phyloP scores from a whole-genome alignment of 2,329 filamentous ascomycete species.

The Didymella lethalis region DNA sequence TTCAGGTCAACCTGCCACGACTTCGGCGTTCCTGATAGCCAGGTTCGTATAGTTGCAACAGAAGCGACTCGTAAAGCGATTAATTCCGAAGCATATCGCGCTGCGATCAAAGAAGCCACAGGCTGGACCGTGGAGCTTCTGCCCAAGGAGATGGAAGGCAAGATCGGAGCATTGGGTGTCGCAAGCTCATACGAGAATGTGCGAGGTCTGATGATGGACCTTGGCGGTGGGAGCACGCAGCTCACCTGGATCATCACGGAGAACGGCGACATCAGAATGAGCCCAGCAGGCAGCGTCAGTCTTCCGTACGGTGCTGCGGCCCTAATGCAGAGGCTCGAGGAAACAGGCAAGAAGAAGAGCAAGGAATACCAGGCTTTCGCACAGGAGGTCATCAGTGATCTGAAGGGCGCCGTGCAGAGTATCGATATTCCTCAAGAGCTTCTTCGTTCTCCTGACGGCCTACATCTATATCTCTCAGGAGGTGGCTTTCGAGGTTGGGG shows the following conservation, averaged over 20 bases:
- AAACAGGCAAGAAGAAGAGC: slow-evolving; percentile 46
- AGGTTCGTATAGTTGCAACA: slow-evolving; percentile 82
- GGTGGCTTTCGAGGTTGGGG: slow-evolving; percentile 92
- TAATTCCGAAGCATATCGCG: slow-evolving; percentile 74
- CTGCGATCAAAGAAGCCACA: slow-evolving; percentile 67
- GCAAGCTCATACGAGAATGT: slow-evolving; percentile 75
- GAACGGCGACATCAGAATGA: slow-evolving; percentile 54
- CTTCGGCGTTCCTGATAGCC: slow-evolving; percentile 69
- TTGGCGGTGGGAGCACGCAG: slow-evolving; percentile 79
- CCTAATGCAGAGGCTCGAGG: slow-evolving; percentile 62
- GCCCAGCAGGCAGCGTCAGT: slow-evolving; percentile 63
- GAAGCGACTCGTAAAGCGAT: slow-evolving; percentile 84
- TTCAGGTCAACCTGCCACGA: slow-evolving; percentile 76
- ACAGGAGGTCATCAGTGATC: slow-evolving; percentile 63
- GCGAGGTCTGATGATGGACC: slow-evolving; percentile 83
- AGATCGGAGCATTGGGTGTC: slow-evolving; percentile 83
- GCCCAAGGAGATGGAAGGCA: slow-evolving; percentile 80
- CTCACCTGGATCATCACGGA: slow-evolving; percentile 70
- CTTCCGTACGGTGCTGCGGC: slow-evolving; percentile 76
- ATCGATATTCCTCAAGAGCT: slow-evolving; percentile 65
- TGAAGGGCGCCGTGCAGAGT: slow-evolving; percentile 66
- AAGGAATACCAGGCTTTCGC: slow-evolving; percentile 58
- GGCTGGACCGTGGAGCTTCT: slow-evolving; percentile 76
- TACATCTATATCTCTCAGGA: slow-evolving; percentile 82
- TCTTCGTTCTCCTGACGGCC: slow-evolving; percentile 44